A percentile compares a stretch with the other conserved stretches of the same genome.
Evolutionary conservation across 106 monocot species (phyloP).

Genomic region (Phalaenopsis aphrodite): DNA sequence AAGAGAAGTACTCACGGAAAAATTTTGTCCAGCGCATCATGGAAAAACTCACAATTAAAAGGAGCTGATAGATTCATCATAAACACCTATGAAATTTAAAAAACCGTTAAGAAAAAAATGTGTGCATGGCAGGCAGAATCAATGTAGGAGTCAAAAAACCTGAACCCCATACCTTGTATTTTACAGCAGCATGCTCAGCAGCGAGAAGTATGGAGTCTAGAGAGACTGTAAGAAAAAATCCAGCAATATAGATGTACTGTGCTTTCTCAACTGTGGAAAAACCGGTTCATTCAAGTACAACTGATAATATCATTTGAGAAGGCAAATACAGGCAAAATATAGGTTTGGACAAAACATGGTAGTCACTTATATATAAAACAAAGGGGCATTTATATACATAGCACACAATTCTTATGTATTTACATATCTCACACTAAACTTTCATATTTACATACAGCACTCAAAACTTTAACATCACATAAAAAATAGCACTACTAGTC

Average conservation of each 20-base stretch:
- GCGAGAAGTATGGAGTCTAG: slow-evolving; percentile 82
- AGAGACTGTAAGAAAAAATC: slow-evolving; percentile 95
- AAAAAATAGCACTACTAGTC: too few relatives aligned
- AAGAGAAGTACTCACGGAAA: slow-evolving; percentile 49
- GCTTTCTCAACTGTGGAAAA: slow-evolving; percentile 80
- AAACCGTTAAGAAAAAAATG: not conserved
- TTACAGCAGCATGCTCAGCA: slow-evolving; percentile 91
- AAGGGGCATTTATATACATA: too few relatives aligned
- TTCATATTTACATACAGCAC: too few relatives aligned
- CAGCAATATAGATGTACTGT: slow-evolving; percentile 95
- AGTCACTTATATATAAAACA: not conserved
- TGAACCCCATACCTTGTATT: slow-evolving; percentile 51
- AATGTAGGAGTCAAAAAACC: not conserved
- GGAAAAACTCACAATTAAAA: slow-evolving; percentile 92
- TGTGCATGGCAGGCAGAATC: not conserved
- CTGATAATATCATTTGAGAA: not conserved
- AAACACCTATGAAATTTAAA: slow-evolving; percentile 43
- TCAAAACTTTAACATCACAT: too few relatives aligned
- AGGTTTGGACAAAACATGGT: not conserved
- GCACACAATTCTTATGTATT: too few relatives aligned
- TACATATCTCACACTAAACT: too few relatives aligned
- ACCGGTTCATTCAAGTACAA: not conserved
- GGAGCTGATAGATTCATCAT: slow-evolving; percentile 89
- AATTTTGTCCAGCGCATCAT: slow-evolving; percentile 73
- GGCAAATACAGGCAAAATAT: not conserved